Conservation (phyloP, 2,329 filamentous ascomycete genomes). For the Fusarium devonianum region DNA sequence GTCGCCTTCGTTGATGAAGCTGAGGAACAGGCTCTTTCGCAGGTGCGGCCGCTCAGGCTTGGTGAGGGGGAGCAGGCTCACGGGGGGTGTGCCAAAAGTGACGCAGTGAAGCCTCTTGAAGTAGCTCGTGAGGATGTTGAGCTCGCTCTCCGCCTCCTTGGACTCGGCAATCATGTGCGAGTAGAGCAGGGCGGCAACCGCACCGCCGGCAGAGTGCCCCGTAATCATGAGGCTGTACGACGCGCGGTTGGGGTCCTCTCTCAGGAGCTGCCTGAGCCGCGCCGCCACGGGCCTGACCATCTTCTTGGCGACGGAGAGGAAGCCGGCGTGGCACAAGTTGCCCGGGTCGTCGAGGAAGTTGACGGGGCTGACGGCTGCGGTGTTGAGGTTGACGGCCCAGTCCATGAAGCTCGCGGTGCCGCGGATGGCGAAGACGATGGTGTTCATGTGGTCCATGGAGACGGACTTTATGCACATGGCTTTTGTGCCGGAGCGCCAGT, state of each 20-base stretch:
- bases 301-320: conserved; percentile 75
- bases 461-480: conserved; percentile 86
- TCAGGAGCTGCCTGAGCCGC: conserved; percentile 71
- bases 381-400: conserved; percentile 84
- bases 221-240: conserved; percentile 80
- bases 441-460: conserved; percentile 77
- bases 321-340: conserved; percentile 83
- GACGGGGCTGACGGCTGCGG: conserved; percentile 68
- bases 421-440: conserved; percentile 83
- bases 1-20: conserved; percentile 87
- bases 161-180: conserved; percentile 77
- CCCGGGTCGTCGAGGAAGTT: conserved; percentile 79
- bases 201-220: conserved; percentile 86
- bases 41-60: conserved; percentile 60
- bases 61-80: conserved; percentile 73
- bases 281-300: conserved; percentile 79
- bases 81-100: conserved; percentile 83
- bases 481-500: conserved; percentile 78
- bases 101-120: conserved; percentile 86
- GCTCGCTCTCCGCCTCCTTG: conserved; percentile 66
- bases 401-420: conserved; percentile 83
- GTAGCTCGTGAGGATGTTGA: conserved; percentile 71
- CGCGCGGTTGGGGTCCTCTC: conserved; percentile 73
- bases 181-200: conserved; percentile 81
- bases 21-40: conserved; percentile 76